Conservation (phyloP, 225 moss, liverwort and hornwort species). For the Rhytidiadelphus loreus region DNA sequence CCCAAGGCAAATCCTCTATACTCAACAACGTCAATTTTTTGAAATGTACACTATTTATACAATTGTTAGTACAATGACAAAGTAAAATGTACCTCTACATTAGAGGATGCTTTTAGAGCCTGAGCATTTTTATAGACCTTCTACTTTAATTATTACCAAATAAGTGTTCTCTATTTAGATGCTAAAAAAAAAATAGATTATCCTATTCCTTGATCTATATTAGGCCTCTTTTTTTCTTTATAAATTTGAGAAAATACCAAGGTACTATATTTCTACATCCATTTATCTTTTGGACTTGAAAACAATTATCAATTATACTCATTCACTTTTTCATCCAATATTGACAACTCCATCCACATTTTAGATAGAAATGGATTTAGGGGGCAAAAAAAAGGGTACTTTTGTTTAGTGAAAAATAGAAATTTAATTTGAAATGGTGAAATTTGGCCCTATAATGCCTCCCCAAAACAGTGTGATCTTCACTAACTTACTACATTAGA, state of each 20-base stretch:
- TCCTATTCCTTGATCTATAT: neutral
- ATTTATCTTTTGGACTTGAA: neutral
- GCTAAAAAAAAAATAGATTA: neutral
- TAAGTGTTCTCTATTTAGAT: no score
- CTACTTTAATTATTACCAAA: no score
- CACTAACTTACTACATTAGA: no score
- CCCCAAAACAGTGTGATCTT: accelerated
- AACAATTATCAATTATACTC: accelerated
- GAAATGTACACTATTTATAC: neutral
- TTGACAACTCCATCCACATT: accelerated
- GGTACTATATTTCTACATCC: neutral
- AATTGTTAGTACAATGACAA: no score
- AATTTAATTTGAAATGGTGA: neutral
- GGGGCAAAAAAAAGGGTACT: neutral
- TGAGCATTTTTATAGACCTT: accelerated
- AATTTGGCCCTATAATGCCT: neutral
- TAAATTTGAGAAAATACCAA: no score
- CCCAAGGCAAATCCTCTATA: no score
- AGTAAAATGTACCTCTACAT: no score
- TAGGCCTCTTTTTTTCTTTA: neutral
- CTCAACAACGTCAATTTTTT: no score
- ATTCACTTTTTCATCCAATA: neutral
- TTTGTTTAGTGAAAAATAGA: neutral
- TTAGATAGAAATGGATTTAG: neutral
- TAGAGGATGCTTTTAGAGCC: neutral